Evolutionary conservation across 306 rosid species (phyloP).

Genomic region (Pterocarpus macrocarpus): DNA sequence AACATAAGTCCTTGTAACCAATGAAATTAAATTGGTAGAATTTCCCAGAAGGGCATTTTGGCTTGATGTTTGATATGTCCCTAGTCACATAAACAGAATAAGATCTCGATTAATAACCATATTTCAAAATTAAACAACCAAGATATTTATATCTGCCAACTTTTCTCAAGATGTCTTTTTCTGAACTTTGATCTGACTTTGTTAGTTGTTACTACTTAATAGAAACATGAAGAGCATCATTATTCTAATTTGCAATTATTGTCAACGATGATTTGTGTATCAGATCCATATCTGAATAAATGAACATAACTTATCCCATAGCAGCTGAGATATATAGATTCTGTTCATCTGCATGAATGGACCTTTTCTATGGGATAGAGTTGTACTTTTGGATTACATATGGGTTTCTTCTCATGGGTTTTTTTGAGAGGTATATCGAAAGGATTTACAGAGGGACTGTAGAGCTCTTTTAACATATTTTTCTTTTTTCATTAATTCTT

Average conservation of each 20-base stretch:
- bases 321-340: not conserved
- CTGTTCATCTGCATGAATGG: not conserved
- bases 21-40: conserved; percentile 17
- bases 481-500: not conserved
- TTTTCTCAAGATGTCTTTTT: not conserved
- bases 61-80: not conserved
- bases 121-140: not conserved
- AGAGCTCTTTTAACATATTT: not conserved
- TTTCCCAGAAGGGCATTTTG: not conserved
- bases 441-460: conserved; percentile 2
- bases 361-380: conserved; percentile 6
- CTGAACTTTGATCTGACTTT: not conserved
- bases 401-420: too few species aligned
- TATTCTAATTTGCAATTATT: not conserved
- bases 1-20: not conserved
- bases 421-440: conserved; percentile 9
- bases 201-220: not conserved
- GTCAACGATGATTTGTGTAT: not conserved
- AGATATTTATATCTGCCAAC: not conserved
- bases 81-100: conserved; percentile 3
- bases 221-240: not conserved
- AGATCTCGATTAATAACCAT: not conserved
- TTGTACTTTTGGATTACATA: conserved; percentile 18
- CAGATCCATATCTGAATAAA: not conserved
- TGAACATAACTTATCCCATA: not conserved